Evolutionary conservation across 31 red algal species (phyloP).

Genomic region (Asparagopsis taxiformis): DNA sequence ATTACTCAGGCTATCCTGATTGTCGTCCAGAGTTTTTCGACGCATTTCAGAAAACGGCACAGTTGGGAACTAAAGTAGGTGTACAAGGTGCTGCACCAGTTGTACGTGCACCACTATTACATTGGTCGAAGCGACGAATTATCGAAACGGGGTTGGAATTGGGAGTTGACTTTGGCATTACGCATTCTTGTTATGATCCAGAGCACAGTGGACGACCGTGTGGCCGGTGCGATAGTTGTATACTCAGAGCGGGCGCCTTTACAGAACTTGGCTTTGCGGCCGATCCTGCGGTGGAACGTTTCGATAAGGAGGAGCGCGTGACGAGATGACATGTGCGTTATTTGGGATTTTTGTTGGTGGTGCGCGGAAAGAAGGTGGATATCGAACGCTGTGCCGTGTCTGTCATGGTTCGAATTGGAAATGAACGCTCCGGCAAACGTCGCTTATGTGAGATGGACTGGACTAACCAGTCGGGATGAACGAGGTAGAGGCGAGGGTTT

Average conservation of each 20-base stretch:
- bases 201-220: slow-evolving; percentile 54
- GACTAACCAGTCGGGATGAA: background rate
- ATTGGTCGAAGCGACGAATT: slow-evolving; percentile 76
- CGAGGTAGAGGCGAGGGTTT: too few relatives aligned
- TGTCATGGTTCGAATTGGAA: too few relatives aligned
- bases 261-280: slow-evolving; percentile 53
- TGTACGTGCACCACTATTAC: slow-evolving; percentile 80
- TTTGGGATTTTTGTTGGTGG: too few relatives aligned
- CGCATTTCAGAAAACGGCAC: slow-evolving; percentile 71
- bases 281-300: slow-evolving; percentile 67
- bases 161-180: slow-evolving; percentile 85
- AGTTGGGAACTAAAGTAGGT: slow-evolving; percentile 66
- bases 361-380: too few relatives aligned
- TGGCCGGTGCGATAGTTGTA: slow-evolving; percentile 74
- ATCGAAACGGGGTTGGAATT: slow-evolving; percentile 59
- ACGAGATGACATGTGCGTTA: background rate
- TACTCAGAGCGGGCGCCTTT: slow-evolving; percentile 71
- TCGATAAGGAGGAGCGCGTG: background rate
- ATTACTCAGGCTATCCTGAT: slow-evolving; percentile 95
- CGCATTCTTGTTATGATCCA: slow-evolving; percentile 95
- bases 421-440: too few relatives aligned
- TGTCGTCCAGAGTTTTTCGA: slow-evolving; percentile 83
- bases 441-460: too few relatives aligned
- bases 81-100: slow-evolving; percentile 41
- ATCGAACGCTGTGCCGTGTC: too few relatives aligned